These are phyloP conservation scores for Danielia reshetovae DNA, from an alignment of 805 yeast species.

Conservation along the genomic window DNA sequence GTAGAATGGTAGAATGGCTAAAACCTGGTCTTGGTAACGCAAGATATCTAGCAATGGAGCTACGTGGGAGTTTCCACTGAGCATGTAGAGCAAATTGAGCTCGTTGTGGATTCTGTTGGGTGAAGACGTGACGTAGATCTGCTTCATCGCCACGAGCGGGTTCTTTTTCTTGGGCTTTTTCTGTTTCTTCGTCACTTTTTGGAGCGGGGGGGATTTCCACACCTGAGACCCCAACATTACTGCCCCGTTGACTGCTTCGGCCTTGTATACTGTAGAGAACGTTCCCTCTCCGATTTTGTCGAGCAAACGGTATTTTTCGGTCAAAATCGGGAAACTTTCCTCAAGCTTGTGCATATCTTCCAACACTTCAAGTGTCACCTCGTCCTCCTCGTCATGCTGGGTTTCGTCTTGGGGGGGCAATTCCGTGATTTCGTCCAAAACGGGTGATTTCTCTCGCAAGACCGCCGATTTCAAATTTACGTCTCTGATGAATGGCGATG, in stretches of 20 bases:
- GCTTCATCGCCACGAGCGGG: conserved; percentile 78
- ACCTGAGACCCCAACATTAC: conserved; percentile 35
- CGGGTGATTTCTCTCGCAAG: conserved; percentile 3
- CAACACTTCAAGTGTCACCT: conserved; percentile 48
- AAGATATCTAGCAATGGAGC: conserved; percentile 89
- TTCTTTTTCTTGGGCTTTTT: conserved; percentile 24
- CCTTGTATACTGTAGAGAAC: conserved; percentile 58
- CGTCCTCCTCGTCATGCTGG: conserved; percentile 33
- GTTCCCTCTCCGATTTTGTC: conserved; percentile 69
- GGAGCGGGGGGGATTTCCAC: conserved; percentile 45
- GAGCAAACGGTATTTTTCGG: conserved; percentile 44
- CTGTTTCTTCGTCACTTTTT: conserved; percentile 13
- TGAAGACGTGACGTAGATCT: conserved; percentile 92
- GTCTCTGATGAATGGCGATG: conserved; percentile 12
- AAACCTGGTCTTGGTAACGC: conserved; percentile 84
- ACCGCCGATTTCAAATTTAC: conserved; percentile 12
- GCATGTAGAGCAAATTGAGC: conserved; percentile 65
- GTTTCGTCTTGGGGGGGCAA: conserved; percentile 1
- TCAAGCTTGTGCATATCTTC: conserved; percentile 57
- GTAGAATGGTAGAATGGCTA: conserved; percentile 88
- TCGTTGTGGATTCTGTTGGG: conserved; percentile 90
- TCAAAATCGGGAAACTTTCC: conserved; percentile 50
- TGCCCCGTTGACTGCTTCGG: conserved; percentile 48
- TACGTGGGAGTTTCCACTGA: conserved; percentile 67
- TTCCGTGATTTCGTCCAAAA: conserved; percentile 1